Evolutionary conservation across 2,329 filamentous ascomycete species (phyloP).

Genomic region (Aschersonia sp.): DNA sequence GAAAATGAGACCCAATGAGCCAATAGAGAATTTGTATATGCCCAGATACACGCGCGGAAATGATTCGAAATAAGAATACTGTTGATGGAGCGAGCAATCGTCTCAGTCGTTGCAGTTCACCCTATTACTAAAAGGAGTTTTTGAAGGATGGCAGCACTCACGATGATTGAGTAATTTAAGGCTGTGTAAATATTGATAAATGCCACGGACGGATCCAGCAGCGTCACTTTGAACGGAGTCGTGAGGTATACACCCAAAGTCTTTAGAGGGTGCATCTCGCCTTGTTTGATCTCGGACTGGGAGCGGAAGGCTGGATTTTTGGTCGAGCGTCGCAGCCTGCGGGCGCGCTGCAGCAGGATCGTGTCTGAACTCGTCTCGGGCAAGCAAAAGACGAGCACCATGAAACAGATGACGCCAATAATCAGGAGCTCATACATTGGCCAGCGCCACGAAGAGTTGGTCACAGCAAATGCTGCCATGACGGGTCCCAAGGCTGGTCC

Average conservation of each 20-base stretch:
- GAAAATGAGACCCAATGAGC: neutral
- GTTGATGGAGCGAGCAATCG: no score
- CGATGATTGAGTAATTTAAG: slow-evolving; percentile 28
- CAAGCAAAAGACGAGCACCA: slow-evolving; percentile 38
- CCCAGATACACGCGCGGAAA: slow-evolving; percentile 40
- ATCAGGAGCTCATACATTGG: slow-evolving; percentile 42
- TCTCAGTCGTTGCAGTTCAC: no score
- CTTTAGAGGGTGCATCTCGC: no score
- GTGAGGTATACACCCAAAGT: neutral
- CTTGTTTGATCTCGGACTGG: no score
- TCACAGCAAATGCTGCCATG: slow-evolving; percentile 26
- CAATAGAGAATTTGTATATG: neutral
- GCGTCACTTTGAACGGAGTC: slow-evolving; percentile 15
- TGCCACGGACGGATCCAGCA: slow-evolving; percentile 19
- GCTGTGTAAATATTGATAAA: slow-evolving; percentile 23
- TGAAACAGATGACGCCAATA: slow-evolving; percentile 33
- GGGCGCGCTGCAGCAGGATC: slow-evolving; percentile 40
- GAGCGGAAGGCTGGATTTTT: no score
- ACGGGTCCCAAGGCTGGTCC: slow-evolving; percentile 2
- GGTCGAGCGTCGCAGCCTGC: no score
- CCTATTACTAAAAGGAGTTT: no score
- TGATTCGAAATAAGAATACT: slow-evolving; percentile 28
- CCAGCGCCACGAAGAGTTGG: slow-evolving; percentile 39
- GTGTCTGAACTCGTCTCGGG: slow-evolving; percentile 41
- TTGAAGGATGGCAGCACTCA: no score